Percentiles rank a stretch among this genome's conserved stretches.
Evolutionary conservation across 768 basidiomycete genomes (phyloP).

Genomic region (Cantharellus anzutake): DNA sequence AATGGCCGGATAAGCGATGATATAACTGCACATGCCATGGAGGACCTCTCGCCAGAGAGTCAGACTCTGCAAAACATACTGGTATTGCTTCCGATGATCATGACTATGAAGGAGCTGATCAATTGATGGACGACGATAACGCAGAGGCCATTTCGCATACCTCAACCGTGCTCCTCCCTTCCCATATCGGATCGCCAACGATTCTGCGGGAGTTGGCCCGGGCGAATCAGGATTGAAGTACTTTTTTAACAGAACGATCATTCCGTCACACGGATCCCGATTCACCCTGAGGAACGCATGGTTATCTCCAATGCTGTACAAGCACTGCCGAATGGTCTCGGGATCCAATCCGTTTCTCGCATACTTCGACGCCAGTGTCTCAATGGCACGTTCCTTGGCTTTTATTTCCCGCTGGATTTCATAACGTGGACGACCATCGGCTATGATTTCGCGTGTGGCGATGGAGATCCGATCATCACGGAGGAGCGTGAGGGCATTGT

Average conservation of each 20-base stretch:
- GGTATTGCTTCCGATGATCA: conserved; percentile 69
- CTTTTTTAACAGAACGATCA: conserved; percentile 58
- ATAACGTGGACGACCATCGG: conserved; percentile 47
- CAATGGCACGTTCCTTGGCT: conserved; percentile 69
- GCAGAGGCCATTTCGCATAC: too few species aligned
- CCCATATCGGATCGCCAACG: conserved; percentile 64
- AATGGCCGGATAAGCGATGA: neutral
- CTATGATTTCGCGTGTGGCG: conserved; percentile 68
- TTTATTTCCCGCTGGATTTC: conserved; percentile 77
- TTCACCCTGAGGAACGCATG: conserved; percentile 75
- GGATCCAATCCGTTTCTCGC: conserved; percentile 27
- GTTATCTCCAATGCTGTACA: conserved; percentile 82
- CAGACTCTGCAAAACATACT: conserved; percentile 70
- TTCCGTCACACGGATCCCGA: conserved; percentile 66
- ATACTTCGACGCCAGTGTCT: conserved; percentile 33
- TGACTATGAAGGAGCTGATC: conserved; percentile 26
- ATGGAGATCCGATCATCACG: conserved; percentile 55
- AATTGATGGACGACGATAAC: too few species aligned
- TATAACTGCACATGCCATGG: conserved; percentile 32
- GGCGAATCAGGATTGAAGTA: conserved; percentile 59
- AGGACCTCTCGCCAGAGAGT: conserved; percentile 76
- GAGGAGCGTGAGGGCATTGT: conserved; percentile 45
- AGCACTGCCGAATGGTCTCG: conserved; percentile 44
- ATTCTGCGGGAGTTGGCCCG: conserved; percentile 31
- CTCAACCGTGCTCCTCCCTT: conserved; percentile 52